Conservation (phyloP, 208 protist species). For the Kentomonas sorsogonicus region DNA sequence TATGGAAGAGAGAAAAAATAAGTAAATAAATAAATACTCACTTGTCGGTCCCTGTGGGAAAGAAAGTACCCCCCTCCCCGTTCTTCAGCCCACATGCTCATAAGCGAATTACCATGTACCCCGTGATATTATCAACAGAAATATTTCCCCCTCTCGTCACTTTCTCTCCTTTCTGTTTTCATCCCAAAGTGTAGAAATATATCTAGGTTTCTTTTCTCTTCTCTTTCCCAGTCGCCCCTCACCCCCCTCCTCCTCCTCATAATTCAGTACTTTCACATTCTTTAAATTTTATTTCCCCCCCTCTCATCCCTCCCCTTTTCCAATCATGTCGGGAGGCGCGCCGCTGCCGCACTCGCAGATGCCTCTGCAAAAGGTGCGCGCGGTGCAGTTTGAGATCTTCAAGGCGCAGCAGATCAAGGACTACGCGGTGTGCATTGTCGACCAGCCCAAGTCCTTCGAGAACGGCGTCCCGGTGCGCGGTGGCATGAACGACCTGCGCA, state of each 20-base stretch:
- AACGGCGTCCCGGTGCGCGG: slow-evolving; percentile 69
- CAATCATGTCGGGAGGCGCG: slow-evolving; percentile 71
- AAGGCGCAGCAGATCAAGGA: slow-evolving; percentile 85
- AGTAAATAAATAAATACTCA: too few relatives aligned
- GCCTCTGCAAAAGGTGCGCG: slow-evolving; percentile 65
- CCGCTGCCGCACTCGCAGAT: slow-evolving; percentile 75
- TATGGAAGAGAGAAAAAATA: too few relatives aligned
- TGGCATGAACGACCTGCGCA: slow-evolving; percentile 85
- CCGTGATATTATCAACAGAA: too few relatives aligned
- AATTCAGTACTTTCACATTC: neutral
- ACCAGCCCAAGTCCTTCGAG: slow-evolving; percentile 84
- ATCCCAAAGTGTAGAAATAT: neutral
- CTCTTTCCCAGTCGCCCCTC: neutral
- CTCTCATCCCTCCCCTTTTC: neutral
- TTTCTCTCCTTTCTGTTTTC: neutral
- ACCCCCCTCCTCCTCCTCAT: too few relatives aligned
- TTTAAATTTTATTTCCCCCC: too few relatives aligned
- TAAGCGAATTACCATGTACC: too few relatives aligned
- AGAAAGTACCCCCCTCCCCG: too few relatives aligned
- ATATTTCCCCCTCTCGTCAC: neutral
- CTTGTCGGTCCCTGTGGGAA: too few relatives aligned
- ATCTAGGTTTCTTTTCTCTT: slow-evolving; percentile 2
- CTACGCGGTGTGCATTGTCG: slow-evolving; percentile 78
- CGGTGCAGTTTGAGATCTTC: slow-evolving; percentile 85
- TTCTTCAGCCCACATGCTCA: too few relatives aligned